phyloP scores from a whole-genome alignment of 805 yeast genomes.

The Wickerhamiella sorbophila region DNA sequence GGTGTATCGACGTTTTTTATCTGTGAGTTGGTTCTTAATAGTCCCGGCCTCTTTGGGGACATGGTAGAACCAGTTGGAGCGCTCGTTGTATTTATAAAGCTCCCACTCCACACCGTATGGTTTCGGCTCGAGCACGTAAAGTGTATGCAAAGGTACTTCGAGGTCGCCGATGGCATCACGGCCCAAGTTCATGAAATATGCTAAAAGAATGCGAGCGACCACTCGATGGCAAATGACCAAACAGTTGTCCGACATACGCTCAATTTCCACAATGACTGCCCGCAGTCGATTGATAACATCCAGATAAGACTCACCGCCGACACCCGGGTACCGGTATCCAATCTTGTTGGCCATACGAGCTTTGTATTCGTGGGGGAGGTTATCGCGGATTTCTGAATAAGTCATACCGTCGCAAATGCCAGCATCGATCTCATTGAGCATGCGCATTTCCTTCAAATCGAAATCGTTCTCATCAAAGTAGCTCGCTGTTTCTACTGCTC shows the following conservation, averaged over 20 bases:
- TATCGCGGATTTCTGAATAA: conserved; percentile 63
- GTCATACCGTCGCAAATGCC: conserved; percentile 91
- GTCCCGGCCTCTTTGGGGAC: conserved; percentile 29
- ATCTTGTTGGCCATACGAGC: conserved; percentile 66
- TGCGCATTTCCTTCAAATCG: conserved; percentile 75
- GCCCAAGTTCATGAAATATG: conserved; percentile 71
- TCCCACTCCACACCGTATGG: conserved; percentile 95
- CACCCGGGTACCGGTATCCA: conserved; percentile 86
- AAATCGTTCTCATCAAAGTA: conserved; percentile 60
- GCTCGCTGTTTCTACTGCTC: conserved; percentile 68
- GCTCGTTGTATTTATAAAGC: conserved; percentile 74
- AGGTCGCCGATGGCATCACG: conserved; percentile 72
- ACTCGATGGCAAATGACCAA: conserved; percentile 80
- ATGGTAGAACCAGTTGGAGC: conserved; percentile 59
- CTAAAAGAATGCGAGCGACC: conserved; percentile 72
- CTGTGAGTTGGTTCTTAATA: conserved; percentile 16
- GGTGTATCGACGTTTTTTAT: conserved; percentile 18
- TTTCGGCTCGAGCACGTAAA: conserved; percentile 78
- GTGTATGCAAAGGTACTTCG: conserved; percentile 86
- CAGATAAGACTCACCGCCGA: conserved; percentile 90
- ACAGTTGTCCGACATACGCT: conserved; percentile 77
- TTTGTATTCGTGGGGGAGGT: conserved; percentile 64
- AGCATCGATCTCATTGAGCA: conserved; percentile 88
- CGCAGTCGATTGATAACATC: conserved; percentile 85
- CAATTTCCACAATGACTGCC: conserved; percentile 84